Base-by-base conservation (phyloP, 345 rosid species). In the Rhizophora apiculata region DNA sequence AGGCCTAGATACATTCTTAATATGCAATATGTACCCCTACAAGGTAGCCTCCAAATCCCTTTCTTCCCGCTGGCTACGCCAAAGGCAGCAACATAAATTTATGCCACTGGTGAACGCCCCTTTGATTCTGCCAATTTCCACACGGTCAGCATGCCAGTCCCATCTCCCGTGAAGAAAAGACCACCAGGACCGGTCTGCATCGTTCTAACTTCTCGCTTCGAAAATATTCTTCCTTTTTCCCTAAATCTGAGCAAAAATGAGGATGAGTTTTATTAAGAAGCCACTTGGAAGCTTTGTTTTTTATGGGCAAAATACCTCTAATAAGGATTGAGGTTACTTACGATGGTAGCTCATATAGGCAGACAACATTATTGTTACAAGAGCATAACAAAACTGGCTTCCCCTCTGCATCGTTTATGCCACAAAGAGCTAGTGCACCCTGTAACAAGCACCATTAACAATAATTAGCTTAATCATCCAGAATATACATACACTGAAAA, bases 81-180 rank as follows among this genome's bases (percentile, higher is more conserved):
- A 37, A 37, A 29, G n/a, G 26, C 37, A n/a, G 60, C n/a, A 1
- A 30, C 0, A 8, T 43, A 66, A 32, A 29, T 18, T 31, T 53
- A 20, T 13, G 64, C 52, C 26, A 21, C 53, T 24, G 39, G 10
- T 6, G 60, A 8, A 69, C 43, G 67, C 26, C 24, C 55, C 1
- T 9, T 8, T 32, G 46, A 13, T 62, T 63, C 63, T 0, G 65
- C 24, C 74, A 72, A 61, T 34, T 79, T 77, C 85, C 85, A 82
- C 6, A 82, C 83, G 6, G 54, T 65, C 48, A 83, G 1, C 60
- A 37, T 72, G 21, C 90, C 90, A 57, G 68, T 74, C 36, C 73
- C 83, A 52, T 88, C 93, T 21, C 90, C 89, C 0, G 82, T 82
- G 68, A 86, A 88, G 53, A 86, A 73, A 3, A 83, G 68, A 24